Evolutionary conservation across 345 rosid species (phyloP).

Genomic region (Hirschfeldia incana): DNA sequence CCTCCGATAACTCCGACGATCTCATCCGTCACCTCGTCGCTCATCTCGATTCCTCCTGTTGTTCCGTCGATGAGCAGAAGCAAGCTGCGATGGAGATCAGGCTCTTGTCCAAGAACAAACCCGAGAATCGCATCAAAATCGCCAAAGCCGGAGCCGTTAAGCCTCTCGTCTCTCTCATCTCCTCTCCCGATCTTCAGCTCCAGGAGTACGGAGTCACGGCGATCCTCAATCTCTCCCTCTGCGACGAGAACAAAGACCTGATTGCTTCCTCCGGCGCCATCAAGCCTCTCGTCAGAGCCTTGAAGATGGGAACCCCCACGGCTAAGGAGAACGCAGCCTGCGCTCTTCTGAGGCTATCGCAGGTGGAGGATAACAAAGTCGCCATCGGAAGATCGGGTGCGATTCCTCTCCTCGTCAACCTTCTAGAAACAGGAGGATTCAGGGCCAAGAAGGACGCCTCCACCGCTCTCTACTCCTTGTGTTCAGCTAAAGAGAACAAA

Average conservation of each 20-base stretch:
- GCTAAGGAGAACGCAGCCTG: constrained; percentile 93
- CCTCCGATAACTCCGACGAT: constrained; percentile 67
- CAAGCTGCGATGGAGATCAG: constrained; percentile 96
- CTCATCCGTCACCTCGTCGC: constrained; percentile 68
- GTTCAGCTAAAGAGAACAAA: constrained; percentile 82
- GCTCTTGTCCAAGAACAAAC: constrained; percentile 83
- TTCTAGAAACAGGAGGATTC: constrained; percentile 63
- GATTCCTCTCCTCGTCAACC: constrained; percentile 64
- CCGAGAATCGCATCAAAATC: constrained; percentile 80
- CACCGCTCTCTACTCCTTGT: constrained; percentile 81
- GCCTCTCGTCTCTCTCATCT: constrained; percentile 65
- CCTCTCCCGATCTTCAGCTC: constrained; percentile 71
- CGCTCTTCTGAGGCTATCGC: constrained; percentile 83
- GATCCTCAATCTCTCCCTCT: constrained; percentile 76
- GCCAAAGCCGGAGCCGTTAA: constrained; percentile 82
- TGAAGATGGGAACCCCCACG: constrained; percentile 73
- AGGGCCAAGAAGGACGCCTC: constrained; percentile 94
- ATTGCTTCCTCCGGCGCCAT: constrained; percentile 88
- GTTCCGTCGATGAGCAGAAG: constrained; percentile 77
- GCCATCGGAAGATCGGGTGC: constrained; percentile 95
- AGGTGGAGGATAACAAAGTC: constrained; percentile 72
- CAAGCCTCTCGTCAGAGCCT: constrained; percentile 75
- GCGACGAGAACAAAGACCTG: constrained; percentile 83
- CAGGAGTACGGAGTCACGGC: constrained; percentile 97
- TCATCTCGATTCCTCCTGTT: constrained; percentile 64